Evolutionary conservation across 2,329 filamentous ascomycete species (phyloP).

Genomic region (Plectosphaerella sp.): DNA sequence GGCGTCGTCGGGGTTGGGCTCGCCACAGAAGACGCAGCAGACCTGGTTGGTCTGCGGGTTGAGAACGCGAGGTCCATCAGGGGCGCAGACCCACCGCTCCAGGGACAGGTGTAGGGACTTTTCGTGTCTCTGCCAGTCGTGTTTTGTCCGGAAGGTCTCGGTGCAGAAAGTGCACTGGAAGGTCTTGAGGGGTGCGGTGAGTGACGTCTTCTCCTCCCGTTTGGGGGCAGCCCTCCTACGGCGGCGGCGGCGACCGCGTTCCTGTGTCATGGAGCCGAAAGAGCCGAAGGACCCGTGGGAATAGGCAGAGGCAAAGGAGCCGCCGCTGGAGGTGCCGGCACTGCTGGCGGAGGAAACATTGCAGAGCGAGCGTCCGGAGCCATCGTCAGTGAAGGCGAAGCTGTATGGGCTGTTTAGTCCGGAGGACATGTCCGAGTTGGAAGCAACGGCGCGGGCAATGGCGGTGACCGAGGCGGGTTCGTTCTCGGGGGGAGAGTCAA

Average conservation of each 20-base stretch:
- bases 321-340: constrained; percentile 55
- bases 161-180: constrained; percentile 68
- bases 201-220: constrained; percentile 28
- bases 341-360: constrained; percentile 58
- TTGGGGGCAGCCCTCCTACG: constrained; percentile 39
- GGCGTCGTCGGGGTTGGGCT: constrained; percentile 47
- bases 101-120: constrained; percentile 62
- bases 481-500: constrained; percentile 55
- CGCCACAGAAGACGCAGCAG: constrained; percentile 56
- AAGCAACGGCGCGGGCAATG: constrained; percentile 54
- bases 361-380: constrained; percentile 52
- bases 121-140: constrained; percentile 69
- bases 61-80: constrained; percentile 49
- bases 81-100: constrained; percentile 61
- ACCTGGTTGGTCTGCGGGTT: constrained; percentile 55
- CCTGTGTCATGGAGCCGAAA: constrained; percentile 39
- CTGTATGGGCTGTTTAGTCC: constrained; percentile 54
- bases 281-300: constrained; percentile 56
- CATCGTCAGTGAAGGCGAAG: constrained; percentile 56
- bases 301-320: constrained; percentile 54
- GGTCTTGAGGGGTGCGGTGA: constrained; percentile 45
- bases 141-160: constrained; percentile 63
- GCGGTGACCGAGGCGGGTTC: constrained; percentile 55
- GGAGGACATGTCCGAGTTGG: constrained; percentile 46
- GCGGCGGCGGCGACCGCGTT: constrained; percentile 43